Evolutionary conservation across 2,329 filamentous ascomycete genomes (phyloP).

Genomic region (Cordyceps farinosa): DNA sequence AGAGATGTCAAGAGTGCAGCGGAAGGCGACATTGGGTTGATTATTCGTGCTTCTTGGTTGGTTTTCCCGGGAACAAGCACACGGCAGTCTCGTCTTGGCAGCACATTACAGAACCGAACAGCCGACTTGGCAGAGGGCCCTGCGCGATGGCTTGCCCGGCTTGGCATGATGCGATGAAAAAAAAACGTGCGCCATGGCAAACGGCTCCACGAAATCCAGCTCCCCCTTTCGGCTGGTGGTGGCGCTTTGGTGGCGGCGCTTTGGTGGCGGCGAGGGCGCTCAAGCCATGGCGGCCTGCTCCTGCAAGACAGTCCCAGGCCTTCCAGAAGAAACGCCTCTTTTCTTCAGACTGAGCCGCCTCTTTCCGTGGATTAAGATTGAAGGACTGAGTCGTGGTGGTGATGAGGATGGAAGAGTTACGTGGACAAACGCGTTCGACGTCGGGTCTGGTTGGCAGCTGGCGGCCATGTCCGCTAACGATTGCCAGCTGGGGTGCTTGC

Average conservation of each 20-base stretch:
- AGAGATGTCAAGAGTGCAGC: too few species aligned
- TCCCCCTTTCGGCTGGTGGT: neutral
- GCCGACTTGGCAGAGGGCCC: conserved; percentile 7
- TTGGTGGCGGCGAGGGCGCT: neutral
- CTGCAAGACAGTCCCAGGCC: neutral
- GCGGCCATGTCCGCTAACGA: neutral
- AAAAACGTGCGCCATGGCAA: too few species aligned
- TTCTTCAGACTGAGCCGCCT: neutral
- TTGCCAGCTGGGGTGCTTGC: neutral
- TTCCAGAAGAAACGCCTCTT: neutral
- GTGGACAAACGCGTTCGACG: neutral
- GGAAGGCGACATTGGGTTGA: neutral
- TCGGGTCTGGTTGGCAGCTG: neutral
- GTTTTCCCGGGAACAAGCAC: neutral
- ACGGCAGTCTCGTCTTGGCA: conserved; percentile 12
- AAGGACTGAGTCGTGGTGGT: neutral
- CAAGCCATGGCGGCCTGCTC: neutral
- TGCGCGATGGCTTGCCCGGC: conserved; percentile 10
- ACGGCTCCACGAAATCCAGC: neutral
- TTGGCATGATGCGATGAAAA: neutral
- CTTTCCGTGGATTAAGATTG: neutral
- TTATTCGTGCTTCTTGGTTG: neutral
- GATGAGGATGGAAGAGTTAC: neutral
- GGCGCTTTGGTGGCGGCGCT: neutral
- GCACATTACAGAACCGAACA: neutral